phyloP scores from a whole-genome alignment of 139 green algal species.

The Desmodesmus armatus region DNA sequence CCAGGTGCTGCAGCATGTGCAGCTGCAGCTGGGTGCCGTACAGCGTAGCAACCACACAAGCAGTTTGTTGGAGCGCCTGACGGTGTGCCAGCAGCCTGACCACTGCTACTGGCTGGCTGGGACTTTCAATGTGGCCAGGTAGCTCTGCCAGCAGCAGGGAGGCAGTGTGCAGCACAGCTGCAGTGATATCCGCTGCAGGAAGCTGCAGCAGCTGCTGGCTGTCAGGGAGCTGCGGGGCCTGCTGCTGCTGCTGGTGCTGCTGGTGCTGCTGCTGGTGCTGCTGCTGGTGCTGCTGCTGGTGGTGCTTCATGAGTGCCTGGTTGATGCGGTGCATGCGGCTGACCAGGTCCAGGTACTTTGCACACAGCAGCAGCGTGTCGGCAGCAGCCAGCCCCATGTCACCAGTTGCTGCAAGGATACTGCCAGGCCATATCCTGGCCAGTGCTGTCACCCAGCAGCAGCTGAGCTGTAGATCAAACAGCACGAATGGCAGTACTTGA shows the following conservation, averaged over 20 bases:
- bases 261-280: not conserved
- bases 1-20: not conserved
- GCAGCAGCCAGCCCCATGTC: not conserved
- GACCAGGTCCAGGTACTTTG: not conserved
- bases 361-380: not conserved
- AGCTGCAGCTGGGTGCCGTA: no score
- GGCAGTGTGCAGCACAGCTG: no score
- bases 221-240: not conserved
- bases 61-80: no score
- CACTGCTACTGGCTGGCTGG: not conserved
- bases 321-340: not conserved
- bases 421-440: no score
- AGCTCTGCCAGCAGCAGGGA: no score
- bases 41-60: no score
- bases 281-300: constrained; percentile 14
- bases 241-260: no score
- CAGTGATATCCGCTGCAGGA: no score
- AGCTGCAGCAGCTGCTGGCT: not conserved
- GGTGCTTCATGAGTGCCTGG: not conserved
- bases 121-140: no score
- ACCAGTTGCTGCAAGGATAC: not conserved
- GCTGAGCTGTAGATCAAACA: not conserved
- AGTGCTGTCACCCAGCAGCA: no score
- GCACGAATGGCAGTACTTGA: not conserved
- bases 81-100: not conserved